A percentile compares a stretch with the other conserved stretches of the same genome.
Conservation (phyloP, 1,139 yeast species). For the Sugiyamaella xylanicola region DNA sequence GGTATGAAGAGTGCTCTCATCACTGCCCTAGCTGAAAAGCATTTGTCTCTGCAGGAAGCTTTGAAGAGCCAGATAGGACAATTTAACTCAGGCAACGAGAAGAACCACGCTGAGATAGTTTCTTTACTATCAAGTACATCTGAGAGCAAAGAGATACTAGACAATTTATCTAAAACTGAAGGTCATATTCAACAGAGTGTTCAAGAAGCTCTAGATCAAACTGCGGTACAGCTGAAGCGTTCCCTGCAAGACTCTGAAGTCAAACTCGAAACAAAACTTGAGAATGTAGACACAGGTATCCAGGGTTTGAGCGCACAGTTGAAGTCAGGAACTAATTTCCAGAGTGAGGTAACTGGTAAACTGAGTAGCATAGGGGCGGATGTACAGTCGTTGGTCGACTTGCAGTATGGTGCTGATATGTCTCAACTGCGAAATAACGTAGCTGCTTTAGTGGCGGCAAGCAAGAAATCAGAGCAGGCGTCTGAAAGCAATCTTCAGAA, state of each 20-base stretch:
- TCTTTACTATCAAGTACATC: background rate
- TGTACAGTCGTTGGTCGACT: constrained; percentile 31
- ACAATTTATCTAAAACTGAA: background rate
- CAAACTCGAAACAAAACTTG: background rate
- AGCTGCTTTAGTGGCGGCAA: constrained; percentile 15
- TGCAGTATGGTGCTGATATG: constrained; percentile 29
- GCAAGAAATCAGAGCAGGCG: constrained; percentile 4
- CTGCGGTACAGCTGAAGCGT: background rate
- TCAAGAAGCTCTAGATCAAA: background rate
- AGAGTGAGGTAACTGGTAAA: background rate
- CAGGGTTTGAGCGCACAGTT: background rate
- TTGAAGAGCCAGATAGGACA: background rate
- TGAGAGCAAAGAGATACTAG: background rate
- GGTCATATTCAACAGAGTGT: background rate
- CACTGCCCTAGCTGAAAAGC: background rate
- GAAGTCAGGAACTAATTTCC: background rate
- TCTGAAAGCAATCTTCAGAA: constrained; percentile 18
- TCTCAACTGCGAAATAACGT: constrained; percentile 23
- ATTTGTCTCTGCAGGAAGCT: background rate
- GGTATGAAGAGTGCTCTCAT: background rate
- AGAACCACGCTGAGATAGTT: background rate
- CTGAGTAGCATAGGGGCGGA: constrained; percentile 28
- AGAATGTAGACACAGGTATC: background rate
- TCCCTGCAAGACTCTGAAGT: background rate
- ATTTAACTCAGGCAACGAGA: background rate